A percentile compares a stretch with the other conserved stretches of the same genome.
phyloP scores from a whole-genome alignment of 1,284 basidiomycete species.

The Austroboletus novae-zelandiae region DNA sequence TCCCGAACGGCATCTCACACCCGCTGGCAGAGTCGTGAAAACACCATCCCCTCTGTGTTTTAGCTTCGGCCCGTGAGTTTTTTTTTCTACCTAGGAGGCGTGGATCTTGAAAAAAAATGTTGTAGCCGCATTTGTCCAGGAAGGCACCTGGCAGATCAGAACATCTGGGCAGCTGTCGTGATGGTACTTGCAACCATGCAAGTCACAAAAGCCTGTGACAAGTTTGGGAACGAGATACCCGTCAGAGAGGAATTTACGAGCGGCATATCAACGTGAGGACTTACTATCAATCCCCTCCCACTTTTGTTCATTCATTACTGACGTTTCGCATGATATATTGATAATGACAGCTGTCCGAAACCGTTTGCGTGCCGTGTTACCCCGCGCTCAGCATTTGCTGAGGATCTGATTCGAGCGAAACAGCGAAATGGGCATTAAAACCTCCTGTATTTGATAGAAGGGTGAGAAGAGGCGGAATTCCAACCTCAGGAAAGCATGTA shows the following conservation, averaged over 20 bases:
- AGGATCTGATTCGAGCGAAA: conserved; percentile 16
- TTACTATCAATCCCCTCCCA: not conserved
- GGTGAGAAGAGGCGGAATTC: not conserved
- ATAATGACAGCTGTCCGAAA: conserved; percentile 16
- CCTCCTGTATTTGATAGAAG: not conserved
- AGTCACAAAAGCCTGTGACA: conserved; percentile 18
- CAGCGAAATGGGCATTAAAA: not conserved
- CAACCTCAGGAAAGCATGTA: not conserved
- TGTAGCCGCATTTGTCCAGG: conserved; percentile 26
- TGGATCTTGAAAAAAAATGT: not conserved
- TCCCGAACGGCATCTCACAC: conserved; percentile 28
- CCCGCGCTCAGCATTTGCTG: conserved; percentile 12
- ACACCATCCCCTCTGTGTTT: conserved; percentile 7
- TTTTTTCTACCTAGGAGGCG: not conserved
- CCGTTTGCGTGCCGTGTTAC: conserved; percentile 25
- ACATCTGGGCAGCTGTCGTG: conserved; percentile 23
- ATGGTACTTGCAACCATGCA: conserved; percentile 24
- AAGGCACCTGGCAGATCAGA: conserved; percentile 24
- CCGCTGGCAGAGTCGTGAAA: conserved; percentile 11
- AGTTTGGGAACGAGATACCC: conserved; percentile 22
- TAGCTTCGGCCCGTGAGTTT: conserved; percentile 28
- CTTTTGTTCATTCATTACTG: not conserved
- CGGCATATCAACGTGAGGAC: conserved; percentile 20
- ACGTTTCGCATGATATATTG: not conserved
- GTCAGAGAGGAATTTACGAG: conserved; percentile 24